phyloP scores from a whole-genome alignment of 2,329 filamentous ascomycete genomes.

The Colletotrichum sp. region DNA sequence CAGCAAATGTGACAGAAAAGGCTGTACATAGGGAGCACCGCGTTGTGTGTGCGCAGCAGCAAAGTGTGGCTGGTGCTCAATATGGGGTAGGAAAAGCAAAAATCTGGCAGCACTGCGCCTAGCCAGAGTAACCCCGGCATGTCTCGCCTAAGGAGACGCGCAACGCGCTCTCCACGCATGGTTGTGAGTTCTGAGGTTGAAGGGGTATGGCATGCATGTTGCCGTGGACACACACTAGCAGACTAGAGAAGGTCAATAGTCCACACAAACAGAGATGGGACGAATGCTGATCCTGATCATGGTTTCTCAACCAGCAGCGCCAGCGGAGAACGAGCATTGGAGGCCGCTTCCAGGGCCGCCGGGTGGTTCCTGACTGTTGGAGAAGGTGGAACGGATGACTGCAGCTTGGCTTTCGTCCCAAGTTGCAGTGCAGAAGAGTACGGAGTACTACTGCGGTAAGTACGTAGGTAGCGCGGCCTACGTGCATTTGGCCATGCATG shows the following conservation, averaged over 20 bases:
- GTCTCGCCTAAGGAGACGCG: slow-evolving; percentile 13
- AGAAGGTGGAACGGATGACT: background rate
- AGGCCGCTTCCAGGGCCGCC: background rate
- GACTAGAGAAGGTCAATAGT: background rate
- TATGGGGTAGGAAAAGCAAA: background rate
- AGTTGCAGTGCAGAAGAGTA: background rate
- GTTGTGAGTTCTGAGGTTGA: background rate
- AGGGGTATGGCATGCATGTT: background rate
- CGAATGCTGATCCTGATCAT: background rate
- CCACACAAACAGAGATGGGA: background rate
- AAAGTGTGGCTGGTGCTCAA: slow-evolving; percentile 12
- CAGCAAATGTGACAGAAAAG: background rate
- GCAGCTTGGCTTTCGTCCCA: background rate
- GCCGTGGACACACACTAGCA: background rate
- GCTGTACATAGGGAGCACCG: background rate
- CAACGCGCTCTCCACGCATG: slow-evolving; percentile 13
- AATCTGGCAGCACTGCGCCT: background rate
- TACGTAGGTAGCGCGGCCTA: background rate
- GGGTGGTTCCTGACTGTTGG: background rate
- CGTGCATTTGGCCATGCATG: background rate
- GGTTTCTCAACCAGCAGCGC: background rate
- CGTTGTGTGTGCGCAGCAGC: background rate
- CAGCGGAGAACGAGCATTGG: background rate
- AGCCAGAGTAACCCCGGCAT: background rate
- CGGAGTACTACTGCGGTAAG: background rate